Evolutionary conservation across 2,329 filamentous ascomycete species (phyloP), one percentile per base, ranked within the genome.

Genomic region (Sarocladium brachiariae): DNA sequence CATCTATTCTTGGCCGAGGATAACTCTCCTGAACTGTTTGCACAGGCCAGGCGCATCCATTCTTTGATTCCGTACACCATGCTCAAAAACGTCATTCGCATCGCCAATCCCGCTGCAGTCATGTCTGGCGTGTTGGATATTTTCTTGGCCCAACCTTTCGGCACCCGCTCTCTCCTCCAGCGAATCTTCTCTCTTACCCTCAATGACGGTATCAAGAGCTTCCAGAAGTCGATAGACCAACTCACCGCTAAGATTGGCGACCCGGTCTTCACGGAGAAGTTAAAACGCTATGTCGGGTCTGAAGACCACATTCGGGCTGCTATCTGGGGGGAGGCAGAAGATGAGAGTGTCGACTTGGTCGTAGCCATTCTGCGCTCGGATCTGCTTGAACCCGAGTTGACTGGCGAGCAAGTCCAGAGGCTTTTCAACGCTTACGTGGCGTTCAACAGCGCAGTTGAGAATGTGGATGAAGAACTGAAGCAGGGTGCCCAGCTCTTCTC

Each of bases 1-100:
- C 93, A 99, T 66, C 75, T 99, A 30, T 99, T 99, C 75, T 77
- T 99, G 39, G 93, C 93, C 5, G 93, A 99, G 66, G 93, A 99
- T 70, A 99, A 99, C 67, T 96, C 92, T 0, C 91, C 93, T 1
- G 93, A 99, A 63, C 70, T 99, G 25, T 97, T 97, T 65, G 89
- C 90, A 0, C 93, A 99, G 67, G 84, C 87, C 4, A 96, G 92
- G 70, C 83, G 88, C 54, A 96, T 97, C 49, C 93, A 99, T 65
- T 96, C 91, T 1, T 78, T 97, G 51, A 86, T 99, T 39, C 93
- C 93, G 0, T 99, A 99, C 64, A 86, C 85, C 1, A 75, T 96
- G 46, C 76, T 99, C 64, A 99, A 99, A 73, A 96, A 97, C 63
- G 89, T 96, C 43, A 97, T 99, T 61, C 84, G 92, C 51, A 89